Evolutionary conservation across 2,329 filamentous ascomycete species (phyloP).

Genomic region (Neonectria ditissima): DNA sequence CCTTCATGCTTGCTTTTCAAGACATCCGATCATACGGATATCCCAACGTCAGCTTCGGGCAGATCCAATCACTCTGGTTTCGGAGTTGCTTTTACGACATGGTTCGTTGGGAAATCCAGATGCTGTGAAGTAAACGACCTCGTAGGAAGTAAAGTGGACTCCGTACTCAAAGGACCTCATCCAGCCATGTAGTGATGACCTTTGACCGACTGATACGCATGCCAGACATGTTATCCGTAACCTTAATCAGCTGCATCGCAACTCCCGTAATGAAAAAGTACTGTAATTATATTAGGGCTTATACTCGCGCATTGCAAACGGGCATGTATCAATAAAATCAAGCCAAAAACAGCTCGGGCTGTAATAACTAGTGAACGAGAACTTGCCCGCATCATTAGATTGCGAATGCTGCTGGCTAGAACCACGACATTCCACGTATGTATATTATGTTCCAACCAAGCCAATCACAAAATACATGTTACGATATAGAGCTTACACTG

Average conservation of each 20-base stretch:
- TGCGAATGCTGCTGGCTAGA: too few relatives aligned
- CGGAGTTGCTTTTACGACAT: slow-evolving; percentile 3
- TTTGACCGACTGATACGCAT: not conserved
- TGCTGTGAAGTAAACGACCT: not conserved
- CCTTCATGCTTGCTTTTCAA: slow-evolving; percentile 12
- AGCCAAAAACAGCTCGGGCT: too few relatives aligned
- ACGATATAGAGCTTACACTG: not conserved
- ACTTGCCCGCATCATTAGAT: too few relatives aligned
- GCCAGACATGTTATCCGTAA: not conserved
- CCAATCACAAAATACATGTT: too few relatives aligned
- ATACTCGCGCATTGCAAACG: not conserved
- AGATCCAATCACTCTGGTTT: slow-evolving; percentile 17
- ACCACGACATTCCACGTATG: too few relatives aligned
- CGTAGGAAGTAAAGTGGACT: not conserved
- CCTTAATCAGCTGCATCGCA: not conserved
- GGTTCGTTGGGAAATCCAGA: not conserved
- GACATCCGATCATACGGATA: slow-evolving; percentile 8
- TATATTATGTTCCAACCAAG: too few relatives aligned
- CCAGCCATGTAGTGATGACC: not conserved
- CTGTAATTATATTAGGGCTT: not conserved
- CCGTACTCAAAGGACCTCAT: not conserved
- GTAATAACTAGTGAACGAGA: too few relatives aligned
- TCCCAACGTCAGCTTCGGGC: slow-evolving; percentile 8
- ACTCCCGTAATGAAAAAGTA: not conserved
- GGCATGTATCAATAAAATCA: not conserved